These are phyloP conservation scores for Venustampulla echinocandica DNA, from an alignment of 495 filamentous ascomycete species.

Conservation along the genomic window DNA sequence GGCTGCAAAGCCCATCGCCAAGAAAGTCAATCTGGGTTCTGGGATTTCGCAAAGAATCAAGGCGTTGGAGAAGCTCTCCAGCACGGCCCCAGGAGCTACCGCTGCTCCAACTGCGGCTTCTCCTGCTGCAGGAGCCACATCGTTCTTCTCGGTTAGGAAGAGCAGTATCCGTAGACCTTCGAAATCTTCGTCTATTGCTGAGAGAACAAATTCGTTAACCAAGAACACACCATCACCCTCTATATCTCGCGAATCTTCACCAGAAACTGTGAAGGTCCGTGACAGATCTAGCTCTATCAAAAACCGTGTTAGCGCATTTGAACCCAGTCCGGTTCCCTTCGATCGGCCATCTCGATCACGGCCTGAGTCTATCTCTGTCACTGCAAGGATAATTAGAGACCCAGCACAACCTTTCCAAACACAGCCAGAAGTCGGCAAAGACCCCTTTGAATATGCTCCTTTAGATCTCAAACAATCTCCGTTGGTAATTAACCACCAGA, in stretches of 20 bases:
- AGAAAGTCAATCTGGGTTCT: constrained; percentile 74
- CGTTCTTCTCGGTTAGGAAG: constrained; percentile 47
- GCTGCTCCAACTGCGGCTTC: constrained; percentile 27
- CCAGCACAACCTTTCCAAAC: constrained; percentile 34
- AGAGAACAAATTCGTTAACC: constrained; percentile 32
- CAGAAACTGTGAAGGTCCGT: constrained; percentile 23
- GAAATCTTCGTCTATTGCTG: constrained; percentile 37
- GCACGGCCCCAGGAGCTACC: constrained; percentile 21
- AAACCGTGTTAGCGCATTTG: constrained; percentile 12
- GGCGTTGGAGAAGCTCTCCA: constrained; percentile 69
- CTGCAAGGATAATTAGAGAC: constrained; percentile 66
- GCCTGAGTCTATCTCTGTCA: constrained; percentile 72
- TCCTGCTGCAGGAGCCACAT: constrained; percentile 9
- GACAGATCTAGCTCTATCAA: constrained; percentile 21
- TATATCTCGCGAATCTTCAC: constrained; percentile 35
- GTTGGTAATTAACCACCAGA: constrained; percentile 61
- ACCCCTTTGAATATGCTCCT: constrained; percentile 30
- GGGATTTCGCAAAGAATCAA: constrained; percentile 88
- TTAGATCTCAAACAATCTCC: constrained; percentile 64
- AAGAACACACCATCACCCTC: constrained; percentile 30
- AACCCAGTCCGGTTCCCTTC: constrained; percentile 2
- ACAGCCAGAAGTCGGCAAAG: constrained; percentile 31
- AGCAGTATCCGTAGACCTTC: constrained; percentile 31
- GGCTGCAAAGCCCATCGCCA: constrained; percentile 42
- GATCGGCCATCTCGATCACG: constrained; percentile 26